Evolutionary conservation across 1,284 basidiomycete genomes (phyloP).

Genomic region (Ceratobasidium sp.): DNA sequence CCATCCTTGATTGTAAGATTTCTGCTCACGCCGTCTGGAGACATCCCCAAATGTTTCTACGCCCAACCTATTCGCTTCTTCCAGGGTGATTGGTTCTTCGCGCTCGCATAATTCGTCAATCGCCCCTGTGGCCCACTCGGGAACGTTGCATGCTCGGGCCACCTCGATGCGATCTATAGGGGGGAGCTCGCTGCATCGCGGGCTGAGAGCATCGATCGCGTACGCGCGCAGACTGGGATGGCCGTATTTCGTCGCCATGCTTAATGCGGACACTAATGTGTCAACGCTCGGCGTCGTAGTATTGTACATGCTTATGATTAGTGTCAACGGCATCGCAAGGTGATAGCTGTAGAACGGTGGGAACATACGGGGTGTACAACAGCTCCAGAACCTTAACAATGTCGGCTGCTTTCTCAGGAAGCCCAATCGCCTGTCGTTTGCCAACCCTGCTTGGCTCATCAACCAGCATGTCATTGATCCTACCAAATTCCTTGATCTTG

Average conservation of each 20-base stretch:
- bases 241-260: neutral
- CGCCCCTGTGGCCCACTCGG: neutral
- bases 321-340: neutral
- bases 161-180: neutral
- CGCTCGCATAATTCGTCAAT: slow-evolving; percentile 5
- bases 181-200: neutral
- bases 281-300: neutral
- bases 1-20: neutral
- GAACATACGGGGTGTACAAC: neutral
- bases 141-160: neutral
- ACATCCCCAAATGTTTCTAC: neutral
- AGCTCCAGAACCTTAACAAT: neutral
- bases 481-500: neutral
- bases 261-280: neutral
- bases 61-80: neutral
- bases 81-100: neutral
- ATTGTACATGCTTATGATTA: neutral
- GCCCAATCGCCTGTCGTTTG: neutral
- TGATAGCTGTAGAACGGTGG: neutral
- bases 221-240: neutral
- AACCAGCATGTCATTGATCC: neutral
- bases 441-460: neutral
- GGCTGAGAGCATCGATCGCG: neutral
- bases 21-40: neutral
- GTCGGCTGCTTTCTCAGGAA: neutral